phyloP scores from a whole-genome alignment of 768 basidiomycete genomes.

The Exidia glandulosa region DNA sequence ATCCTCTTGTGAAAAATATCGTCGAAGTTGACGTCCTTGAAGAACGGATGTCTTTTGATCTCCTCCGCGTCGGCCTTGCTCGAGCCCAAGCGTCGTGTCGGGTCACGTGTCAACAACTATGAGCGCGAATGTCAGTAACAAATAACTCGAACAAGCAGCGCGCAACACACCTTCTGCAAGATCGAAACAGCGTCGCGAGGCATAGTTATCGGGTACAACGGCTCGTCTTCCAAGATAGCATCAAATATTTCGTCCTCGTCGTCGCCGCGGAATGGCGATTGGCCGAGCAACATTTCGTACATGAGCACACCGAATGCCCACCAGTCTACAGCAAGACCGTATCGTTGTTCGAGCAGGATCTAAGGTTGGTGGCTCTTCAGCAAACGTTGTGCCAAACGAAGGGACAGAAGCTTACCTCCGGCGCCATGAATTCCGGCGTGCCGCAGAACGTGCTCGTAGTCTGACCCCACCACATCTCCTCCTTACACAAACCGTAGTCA shows the following conservation, averaged over 20 bases:
- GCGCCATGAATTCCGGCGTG: slow-evolving; percentile 99
- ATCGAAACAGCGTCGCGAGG: slow-evolving; percentile 94
- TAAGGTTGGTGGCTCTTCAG: slow-evolving; percentile 20
- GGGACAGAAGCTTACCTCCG: slow-evolving; percentile 52
- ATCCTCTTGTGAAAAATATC: slow-evolving; percentile 97
- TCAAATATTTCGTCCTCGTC: slow-evolving; percentile 99
- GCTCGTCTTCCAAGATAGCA: slow-evolving; percentile 96
- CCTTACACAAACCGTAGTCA: slow-evolving; percentile 98
- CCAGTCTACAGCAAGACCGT: slow-evolving; percentile 98
- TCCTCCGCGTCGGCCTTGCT: slow-evolving; percentile 90
- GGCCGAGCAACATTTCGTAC: slow-evolving; percentile 97
- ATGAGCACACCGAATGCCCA: slow-evolving; percentile 99
- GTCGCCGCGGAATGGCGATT: slow-evolving; percentile 98
- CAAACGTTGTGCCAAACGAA: not conserved
- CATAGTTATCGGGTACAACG: slow-evolving; percentile 98
- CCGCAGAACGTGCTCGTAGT: slow-evolving; percentile 99
- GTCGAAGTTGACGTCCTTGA: slow-evolving; percentile 95
- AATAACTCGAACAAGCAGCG: not conserved
- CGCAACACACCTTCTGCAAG: slow-evolving; percentile 65
- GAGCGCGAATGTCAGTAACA: not conserved
- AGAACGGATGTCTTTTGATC: slow-evolving; percentile 96
- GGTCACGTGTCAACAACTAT: slow-evolving; percentile 88
- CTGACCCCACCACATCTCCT: slow-evolving; percentile 94
- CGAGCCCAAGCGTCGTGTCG: slow-evolving; percentile 79
- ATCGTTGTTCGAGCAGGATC: slow-evolving; percentile 98